A percentile compares a stretch with the other conserved stretches of the same genome.
These are phyloP conservation scores for Mycena vitilis DNA, from an alignment of 768 basidiomycete species.

Conservation along the genomic window DNA sequence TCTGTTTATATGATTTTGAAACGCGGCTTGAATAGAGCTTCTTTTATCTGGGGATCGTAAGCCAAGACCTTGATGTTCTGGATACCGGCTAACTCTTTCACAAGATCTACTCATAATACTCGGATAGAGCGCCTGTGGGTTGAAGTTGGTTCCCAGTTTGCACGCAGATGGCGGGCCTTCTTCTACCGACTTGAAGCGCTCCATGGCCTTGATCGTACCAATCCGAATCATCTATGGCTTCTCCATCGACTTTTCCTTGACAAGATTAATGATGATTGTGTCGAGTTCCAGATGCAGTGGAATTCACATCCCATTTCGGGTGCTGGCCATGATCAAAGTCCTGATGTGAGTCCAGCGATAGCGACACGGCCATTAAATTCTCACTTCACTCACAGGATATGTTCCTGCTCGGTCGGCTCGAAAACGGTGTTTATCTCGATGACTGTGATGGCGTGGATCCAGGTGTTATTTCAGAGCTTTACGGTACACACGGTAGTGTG, in stretches of 20 bases:
- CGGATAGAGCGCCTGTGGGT: constrained; percentile 27
- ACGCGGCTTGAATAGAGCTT: constrained; percentile 35
- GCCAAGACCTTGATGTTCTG: neutral
- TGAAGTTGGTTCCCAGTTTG: constrained; percentile 31
- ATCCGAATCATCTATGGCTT: constrained; percentile 24
- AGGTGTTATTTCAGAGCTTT: neutral
- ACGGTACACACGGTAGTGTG: constrained; percentile 36
- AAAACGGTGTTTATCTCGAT: constrained; percentile 20
- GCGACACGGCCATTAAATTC: too few relatives aligned
- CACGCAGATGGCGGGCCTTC: constrained; percentile 24
- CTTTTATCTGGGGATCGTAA: constrained; percentile 27
- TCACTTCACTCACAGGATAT: constrained; percentile 9
- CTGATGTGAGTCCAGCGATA: constrained; percentile 4
- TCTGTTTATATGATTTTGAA: constrained; percentile 42
- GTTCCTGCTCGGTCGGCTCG: constrained; percentile 10
- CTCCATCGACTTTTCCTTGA: constrained; percentile 22
- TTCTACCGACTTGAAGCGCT: constrained; percentile 23
- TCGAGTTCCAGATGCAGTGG: constrained; percentile 34
- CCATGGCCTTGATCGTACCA: constrained; percentile 13
- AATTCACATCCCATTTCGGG: constrained; percentile 40
- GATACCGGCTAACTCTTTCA: neutral
- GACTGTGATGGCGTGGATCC: constrained; percentile 27
- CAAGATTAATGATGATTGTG: constrained; percentile 20
- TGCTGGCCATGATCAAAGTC: constrained; percentile 30
- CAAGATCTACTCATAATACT: constrained; percentile 19